Conservation (phyloP, 495 filamentous ascomycete species). For the Hyaloscypha variabilis region DNA sequence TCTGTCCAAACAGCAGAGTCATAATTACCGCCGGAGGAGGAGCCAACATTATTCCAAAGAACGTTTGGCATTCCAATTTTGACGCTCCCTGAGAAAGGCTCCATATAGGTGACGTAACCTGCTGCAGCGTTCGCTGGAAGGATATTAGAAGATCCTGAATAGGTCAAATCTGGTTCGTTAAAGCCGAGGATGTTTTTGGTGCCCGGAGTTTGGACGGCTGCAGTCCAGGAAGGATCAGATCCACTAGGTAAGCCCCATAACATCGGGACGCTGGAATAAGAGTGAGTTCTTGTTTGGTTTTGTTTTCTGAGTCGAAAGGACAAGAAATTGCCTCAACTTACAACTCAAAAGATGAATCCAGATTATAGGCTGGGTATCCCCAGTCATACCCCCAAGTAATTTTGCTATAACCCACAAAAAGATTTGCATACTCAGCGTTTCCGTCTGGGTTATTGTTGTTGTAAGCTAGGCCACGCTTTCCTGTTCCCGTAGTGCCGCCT, state of each 20-base stretch:
- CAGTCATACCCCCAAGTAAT: slow-evolving; percentile 84
- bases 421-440: slow-evolving; percentile 49
- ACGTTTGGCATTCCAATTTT: slow-evolving; percentile 75
- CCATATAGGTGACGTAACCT: slow-evolving; percentile 68
- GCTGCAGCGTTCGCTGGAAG: slow-evolving; percentile 58
- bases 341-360: slow-evolving; percentile 42
- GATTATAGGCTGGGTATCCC: slow-evolving; percentile 45
- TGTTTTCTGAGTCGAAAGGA: too few relatives aligned
- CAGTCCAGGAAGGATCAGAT: slow-evolving; percentile 53
- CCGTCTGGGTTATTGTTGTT: slow-evolving; percentile 60
- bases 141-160: slow-evolving; percentile 64
- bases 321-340: slow-evolving; percentile 62
- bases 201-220: slow-evolving; percentile 60
- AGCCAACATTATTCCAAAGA: slow-evolving; percentile 59
- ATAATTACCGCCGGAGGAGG: slow-evolving; percentile 46
- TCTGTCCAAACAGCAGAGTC: slow-evolving; percentile 65
- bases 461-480: slow-evolving; percentile 79
- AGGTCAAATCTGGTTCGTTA: slow-evolving; percentile 80
- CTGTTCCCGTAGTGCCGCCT: too few relatives aligned
- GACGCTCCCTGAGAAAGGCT: slow-evolving; percentile 64
- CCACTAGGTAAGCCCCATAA: slow-evolving; percentile 63
- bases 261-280: slow-evolving; percentile 71
- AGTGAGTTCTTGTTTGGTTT: too few relatives aligned
- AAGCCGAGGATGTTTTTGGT: slow-evolving; percentile 69
- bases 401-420: slow-evolving; percentile 51